A percentile compares a stretch with the other conserved stretches of the same genome.
Conservation (phyloP, 202 grass and related monocot species). For the Setaria italica region DNA sequence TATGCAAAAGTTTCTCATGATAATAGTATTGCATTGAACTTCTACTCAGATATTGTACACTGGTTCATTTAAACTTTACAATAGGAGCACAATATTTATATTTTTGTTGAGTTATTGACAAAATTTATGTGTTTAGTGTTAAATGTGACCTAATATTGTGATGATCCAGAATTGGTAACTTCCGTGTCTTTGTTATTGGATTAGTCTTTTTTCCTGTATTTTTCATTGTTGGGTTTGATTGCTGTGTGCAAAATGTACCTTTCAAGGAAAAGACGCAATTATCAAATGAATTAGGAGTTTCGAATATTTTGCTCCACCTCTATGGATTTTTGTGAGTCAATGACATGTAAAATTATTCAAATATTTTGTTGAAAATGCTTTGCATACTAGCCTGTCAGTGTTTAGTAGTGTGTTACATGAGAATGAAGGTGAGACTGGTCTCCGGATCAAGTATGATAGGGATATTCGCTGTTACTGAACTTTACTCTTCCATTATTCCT, state of each 20-base stretch:
- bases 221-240: slow-evolving; percentile 9
- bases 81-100: not conserved
- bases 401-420: not conserved
- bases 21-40: not conserved
- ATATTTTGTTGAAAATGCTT: slow-evolving; percentile 17
- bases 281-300: not conserved
- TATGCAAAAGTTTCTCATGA: not conserved
- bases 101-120: not conserved
- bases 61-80: not conserved
- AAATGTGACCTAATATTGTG: not conserved
- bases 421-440: slow-evolving; percentile 8
- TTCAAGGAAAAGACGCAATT: not conserved
- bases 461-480: not conserved
- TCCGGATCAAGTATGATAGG: not conserved
- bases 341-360: not conserved
- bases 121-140: not conserved
- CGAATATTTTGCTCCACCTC: not conserved
- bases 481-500: not conserved
- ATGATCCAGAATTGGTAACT: not conserved
- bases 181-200: not conserved
- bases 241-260: not conserved
- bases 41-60: not conserved
- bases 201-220: not conserved
- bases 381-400: not conserved
- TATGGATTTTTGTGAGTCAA: not conserved